Conservation (phyloP, 306 rosid species). For the Pyrus communis region DNA sequence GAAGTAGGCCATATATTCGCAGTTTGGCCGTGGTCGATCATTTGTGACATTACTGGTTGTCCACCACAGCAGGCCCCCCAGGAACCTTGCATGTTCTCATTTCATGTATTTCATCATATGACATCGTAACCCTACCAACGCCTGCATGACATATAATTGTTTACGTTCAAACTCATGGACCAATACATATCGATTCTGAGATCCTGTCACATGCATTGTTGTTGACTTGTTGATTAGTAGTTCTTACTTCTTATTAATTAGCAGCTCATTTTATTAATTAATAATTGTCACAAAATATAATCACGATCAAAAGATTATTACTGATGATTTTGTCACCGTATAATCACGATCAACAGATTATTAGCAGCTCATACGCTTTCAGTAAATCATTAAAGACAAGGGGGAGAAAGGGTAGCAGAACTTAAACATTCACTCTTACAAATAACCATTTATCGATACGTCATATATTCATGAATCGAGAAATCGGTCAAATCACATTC, state of each 20-base stretch:
- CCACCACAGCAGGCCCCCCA: neutral
- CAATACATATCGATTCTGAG: slow-evolving; percentile 34
- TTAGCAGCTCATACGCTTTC: neutral
- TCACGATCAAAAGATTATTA: neutral
- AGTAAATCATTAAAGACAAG: too few relatives aligned
- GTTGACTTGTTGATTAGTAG: neutral
- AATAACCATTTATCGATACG: too few relatives aligned
- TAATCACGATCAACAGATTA: neutral
- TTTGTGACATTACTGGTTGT: neutral
- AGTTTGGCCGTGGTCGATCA: neutral
- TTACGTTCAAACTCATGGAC: slow-evolving; percentile 9
- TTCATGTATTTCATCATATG: slow-evolving; percentile 11
- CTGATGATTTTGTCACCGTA: neutral
- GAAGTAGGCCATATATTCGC: neutral
- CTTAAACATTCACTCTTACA: too few relatives aligned
- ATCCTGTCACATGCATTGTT: slow-evolving; percentile 25
- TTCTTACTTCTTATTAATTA: neutral
- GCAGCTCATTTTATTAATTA: neutral
- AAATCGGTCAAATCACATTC: neutral
- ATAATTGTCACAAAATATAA: neutral
- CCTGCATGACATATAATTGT: neutral
- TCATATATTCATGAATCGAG: neutral
- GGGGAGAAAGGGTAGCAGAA: too few relatives aligned
- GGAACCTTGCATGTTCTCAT: slow-evolving; percentile 22
- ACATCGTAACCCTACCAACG: slow-evolving; percentile 18